Evolutionary conservation across 305 asterid genomes (phyloP).

Genomic region (Coffea humblotiana): DNA sequence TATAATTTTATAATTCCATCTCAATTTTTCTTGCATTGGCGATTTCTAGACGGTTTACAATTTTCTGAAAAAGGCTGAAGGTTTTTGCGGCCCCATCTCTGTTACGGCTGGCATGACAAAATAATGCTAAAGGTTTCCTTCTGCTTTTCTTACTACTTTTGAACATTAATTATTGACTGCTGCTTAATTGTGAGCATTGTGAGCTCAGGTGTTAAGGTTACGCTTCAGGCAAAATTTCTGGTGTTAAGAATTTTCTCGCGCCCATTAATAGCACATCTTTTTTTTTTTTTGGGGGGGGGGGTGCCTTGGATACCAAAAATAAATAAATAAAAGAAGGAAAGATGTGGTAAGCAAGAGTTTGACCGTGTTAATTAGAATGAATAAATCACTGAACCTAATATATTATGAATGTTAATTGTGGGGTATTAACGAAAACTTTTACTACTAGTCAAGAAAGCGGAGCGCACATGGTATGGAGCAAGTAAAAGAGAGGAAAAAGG

Average conservation of each 20-base stretch:
- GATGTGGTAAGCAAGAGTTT: not conserved
- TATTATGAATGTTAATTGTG: not conserved
- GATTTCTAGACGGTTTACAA: not conserved
- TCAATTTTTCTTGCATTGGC: not conserved
- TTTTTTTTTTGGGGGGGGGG: too few relatives aligned
- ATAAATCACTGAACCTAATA: too few relatives aligned
- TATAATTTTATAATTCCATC: not conserved
- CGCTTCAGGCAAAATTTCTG: too few relatives aligned
- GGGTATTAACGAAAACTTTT: not conserved
- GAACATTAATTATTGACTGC: too few relatives aligned
- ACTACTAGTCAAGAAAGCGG: not conserved
- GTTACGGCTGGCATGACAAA: not conserved
- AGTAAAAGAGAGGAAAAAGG: not conserved
- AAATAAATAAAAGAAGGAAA: too few relatives aligned
- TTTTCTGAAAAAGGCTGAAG: not conserved
- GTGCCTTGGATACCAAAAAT: too few relatives aligned
- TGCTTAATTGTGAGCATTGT: not conserved
- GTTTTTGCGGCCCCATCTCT: too few relatives aligned
- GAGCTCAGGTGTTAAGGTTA: too few relatives aligned
- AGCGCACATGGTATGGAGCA: not conserved
- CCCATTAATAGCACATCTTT: too few relatives aligned
- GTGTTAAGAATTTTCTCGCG: not conserved
- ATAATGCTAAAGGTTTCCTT: not conserved
- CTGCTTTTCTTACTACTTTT: too few relatives aligned
- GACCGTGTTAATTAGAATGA: not conserved